These are phyloP conservation scores for Phtheirospermum japonicum DNA, from an alignment of 257 asterid species.

Conservation along the genomic window DNA sequence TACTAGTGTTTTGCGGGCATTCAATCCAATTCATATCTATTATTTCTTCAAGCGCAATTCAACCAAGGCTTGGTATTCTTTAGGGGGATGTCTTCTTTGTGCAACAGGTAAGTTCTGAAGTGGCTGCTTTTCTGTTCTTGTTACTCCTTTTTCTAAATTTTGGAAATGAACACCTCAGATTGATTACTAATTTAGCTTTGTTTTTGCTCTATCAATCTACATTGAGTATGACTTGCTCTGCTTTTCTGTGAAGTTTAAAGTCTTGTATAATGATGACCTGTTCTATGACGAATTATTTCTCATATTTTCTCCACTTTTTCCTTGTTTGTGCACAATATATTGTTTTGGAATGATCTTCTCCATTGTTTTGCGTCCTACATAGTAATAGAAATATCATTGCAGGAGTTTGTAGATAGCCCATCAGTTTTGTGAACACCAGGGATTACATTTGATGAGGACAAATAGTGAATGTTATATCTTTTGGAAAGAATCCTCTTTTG, in stretches of 20 bases:
- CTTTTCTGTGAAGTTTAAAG: slow-evolving; percentile 13
- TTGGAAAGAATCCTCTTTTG: slow-evolving; percentile 2
- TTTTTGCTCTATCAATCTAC: slow-evolving; percentile 1
- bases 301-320: too few relatives aligned
- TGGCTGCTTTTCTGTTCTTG: not conserved
- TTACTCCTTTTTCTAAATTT: slow-evolving; percentile 4
- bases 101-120: slow-evolving; percentile 72
- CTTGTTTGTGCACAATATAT: too few relatives aligned
- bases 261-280: slow-evolving; percentile 4
- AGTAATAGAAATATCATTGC: slow-evolving; percentile 16
- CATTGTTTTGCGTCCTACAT: not conserved
- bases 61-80: slow-evolving; percentile 88
- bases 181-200: slow-evolving; percentile 11
- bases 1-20: slow-evolving; percentile 69
- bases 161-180: not conserved
- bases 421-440: slow-evolving; percentile 11
- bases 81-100: slow-evolving; percentile 95
- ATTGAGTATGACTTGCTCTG: slow-evolving; percentile 19
- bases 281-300: slow-evolving; percentile 12
- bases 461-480: not conserved
- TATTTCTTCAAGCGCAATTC: slow-evolving; percentile 76
- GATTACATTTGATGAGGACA: slow-evolving; percentile 4
- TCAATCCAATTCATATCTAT: slow-evolving; percentile 88
- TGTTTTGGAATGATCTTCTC: slow-evolving; percentile 9
- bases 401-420: slow-evolving; percentile 12